Percentiles rank a stretch among this genome's conserved stretches.
phyloP scores from a whole-genome alignment of 2,329 filamentous ascomycete genomes.

The Aureobasidium subglaciale region DNA sequence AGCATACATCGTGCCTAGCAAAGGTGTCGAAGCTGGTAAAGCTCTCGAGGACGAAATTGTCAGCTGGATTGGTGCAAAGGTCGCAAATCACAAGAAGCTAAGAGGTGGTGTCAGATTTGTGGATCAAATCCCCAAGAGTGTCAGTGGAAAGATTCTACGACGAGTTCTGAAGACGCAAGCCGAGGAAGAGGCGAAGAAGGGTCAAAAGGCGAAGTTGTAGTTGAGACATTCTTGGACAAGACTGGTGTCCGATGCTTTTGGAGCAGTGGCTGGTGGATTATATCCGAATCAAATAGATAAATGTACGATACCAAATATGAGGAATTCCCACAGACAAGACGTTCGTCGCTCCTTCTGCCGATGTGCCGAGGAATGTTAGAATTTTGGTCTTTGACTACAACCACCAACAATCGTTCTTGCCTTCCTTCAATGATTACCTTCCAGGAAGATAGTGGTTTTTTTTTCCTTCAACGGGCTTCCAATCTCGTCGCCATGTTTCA shows the following conservation, averaged over 20 bases:
- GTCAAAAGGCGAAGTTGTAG: conserved; percentile 36
- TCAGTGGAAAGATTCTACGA: conserved; percentile 42
- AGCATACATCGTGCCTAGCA: conserved; percentile 38
- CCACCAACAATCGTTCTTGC: not conserved
- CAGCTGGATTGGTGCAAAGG: conserved; percentile 37
- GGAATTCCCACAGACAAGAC: not conserved
- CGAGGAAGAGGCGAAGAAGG: conserved; percentile 33
- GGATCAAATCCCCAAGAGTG: conserved; percentile 41
- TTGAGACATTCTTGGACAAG: not conserved
- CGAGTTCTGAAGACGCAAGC: conserved; percentile 38
- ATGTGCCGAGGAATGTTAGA: not conserved
- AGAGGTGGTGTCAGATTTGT: conserved; percentile 41
- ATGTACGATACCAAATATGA: not conserved
- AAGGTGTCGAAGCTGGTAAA: conserved; percentile 26
- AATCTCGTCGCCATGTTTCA: not conserved
- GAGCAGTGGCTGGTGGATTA: not conserved
- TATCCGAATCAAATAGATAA: not conserved
- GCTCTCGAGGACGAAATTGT: conserved; percentile 36
- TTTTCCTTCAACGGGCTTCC: not conserved
- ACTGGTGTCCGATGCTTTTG: too few species aligned
- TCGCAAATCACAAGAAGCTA: conserved; percentile 42
- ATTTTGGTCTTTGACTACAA: not conserved
- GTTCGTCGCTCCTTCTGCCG: not conserved
- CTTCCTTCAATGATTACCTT: not conserved
- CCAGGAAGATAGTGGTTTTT: not conserved